Evolutionary conservation across 768 basidiomycete genomes (phyloP).

Genomic region (Gloeostereum incarnatum): DNA sequence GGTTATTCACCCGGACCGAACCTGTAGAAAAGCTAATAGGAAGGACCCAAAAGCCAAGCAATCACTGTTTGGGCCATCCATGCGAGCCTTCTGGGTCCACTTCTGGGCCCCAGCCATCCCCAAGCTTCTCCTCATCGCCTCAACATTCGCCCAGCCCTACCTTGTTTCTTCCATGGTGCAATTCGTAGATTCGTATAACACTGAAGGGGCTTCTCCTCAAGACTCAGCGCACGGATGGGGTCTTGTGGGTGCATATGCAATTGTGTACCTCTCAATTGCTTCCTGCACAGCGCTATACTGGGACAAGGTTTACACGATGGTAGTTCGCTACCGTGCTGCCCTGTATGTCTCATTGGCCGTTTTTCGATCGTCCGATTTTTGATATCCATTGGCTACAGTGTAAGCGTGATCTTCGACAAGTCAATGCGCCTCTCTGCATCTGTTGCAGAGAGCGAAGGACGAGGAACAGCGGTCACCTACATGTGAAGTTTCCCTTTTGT

Average conservation of each 20-base stretch:
- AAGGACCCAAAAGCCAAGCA: neutral
- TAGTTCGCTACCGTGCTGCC: slow-evolving; percentile 4
- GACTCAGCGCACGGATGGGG: slow-evolving; percentile 4
- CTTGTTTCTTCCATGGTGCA: slow-evolving; percentile 1
- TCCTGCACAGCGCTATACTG: slow-evolving; percentile 4
- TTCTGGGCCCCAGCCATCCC: slow-evolving; percentile 3
- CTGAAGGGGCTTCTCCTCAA: neutral
- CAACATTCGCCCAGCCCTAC: slow-evolving; percentile 5
- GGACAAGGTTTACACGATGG: slow-evolving; percentile 6
- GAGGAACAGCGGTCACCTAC: slow-evolving; percentile 4
- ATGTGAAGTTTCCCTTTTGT: neutral
- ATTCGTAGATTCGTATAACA: slow-evolving; percentile 3
- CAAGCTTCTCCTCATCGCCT: slow-evolving; percentile 4
- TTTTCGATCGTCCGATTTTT: neutral
- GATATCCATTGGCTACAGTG: neutral
- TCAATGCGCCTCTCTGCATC: slow-evolving; percentile 3
- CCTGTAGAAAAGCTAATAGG: too few species aligned
- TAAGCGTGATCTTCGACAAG: slow-evolving; percentile 6
- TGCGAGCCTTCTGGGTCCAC: slow-evolving; percentile 1
- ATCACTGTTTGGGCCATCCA: slow-evolving; percentile 3
- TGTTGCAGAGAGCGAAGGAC: slow-evolving; percentile 5
- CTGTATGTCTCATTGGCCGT: slow-evolving; percentile 1
- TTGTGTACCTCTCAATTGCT: slow-evolving; percentile 4
- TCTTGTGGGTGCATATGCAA: slow-evolving; percentile 4
- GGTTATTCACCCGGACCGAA: too few species aligned